Evolutionary conservation across 805 yeast species (phyloP).

Genomic region (Suhomyces emberorum): DNA sequence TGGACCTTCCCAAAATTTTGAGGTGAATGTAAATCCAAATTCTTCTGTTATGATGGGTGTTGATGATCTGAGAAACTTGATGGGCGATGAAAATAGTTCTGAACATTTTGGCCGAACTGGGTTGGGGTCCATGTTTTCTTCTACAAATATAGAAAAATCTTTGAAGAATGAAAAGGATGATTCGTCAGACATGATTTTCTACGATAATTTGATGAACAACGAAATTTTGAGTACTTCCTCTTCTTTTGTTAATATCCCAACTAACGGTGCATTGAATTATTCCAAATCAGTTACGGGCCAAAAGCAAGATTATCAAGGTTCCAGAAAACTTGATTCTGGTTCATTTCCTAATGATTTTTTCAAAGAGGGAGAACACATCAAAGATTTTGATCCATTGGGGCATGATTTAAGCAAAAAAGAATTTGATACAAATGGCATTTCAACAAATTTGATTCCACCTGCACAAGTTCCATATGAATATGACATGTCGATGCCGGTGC

Average conservation of each 20-base stretch:
- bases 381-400: background rate
- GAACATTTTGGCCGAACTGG: constrained; percentile 14
- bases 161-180: constrained; percentile 4
- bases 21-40: constrained; percentile 1
- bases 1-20: constrained; percentile 3
- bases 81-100: constrained; percentile 4
- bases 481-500: constrained; percentile 10
- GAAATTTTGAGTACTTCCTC: constrained; percentile 7
- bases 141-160: background rate
- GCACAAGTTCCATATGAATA: constrained; percentile 9
- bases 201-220: constrained; percentile 6
- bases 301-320: background rate
- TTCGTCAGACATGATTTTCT: constrained; percentile 2
- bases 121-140: constrained; percentile 8
- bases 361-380: background rate
- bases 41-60: constrained; percentile 4
- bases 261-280: background rate
- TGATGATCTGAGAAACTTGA: background rate
- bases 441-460: constrained; percentile 10
- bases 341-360: background rate
- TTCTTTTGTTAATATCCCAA: constrained; percentile 7
- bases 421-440: background rate
- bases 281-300: background rate
- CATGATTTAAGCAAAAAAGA: background rate
- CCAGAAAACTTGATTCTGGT: background rate